Conservation (phyloP, 2,329 filamentous ascomycete genomes). For the Cyphellophora europaea region DNA sequence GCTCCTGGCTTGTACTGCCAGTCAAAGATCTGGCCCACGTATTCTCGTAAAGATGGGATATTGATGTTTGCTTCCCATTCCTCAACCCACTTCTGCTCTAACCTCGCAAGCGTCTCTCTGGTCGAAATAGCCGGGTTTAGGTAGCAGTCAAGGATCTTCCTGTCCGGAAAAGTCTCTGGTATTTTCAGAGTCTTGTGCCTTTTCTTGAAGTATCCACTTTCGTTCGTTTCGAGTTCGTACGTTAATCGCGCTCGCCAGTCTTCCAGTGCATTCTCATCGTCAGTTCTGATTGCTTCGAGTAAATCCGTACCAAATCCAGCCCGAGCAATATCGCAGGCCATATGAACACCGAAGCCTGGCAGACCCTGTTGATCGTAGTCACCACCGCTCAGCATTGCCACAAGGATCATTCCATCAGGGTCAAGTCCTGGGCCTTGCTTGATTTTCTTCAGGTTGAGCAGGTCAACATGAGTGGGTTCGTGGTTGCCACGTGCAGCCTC, state of each 20-base stretch:
- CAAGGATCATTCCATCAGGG: constrained; percentile 81
- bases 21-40: constrained; percentile 71
- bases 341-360: constrained; percentile 74
- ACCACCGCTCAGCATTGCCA: constrained; percentile 89
- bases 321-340: constrained; percentile 80
- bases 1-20: constrained; percentile 75
- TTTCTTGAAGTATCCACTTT: constrained; percentile 67
- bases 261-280: constrained; percentile 16
- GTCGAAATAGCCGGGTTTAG: constrained; percentile 76
- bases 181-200: constrained; percentile 67
- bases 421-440: constrained; percentile 57
- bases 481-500: constrained; percentile 57
- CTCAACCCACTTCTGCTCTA: constrained; percentile 48
- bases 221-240: constrained; percentile 73
- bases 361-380: constrained; percentile 89
- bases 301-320: constrained; percentile 67
- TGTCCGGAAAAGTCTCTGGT: constrained; percentile 71
- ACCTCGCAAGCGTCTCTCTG: constrained; percentile 43
- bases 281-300: constrained; percentile 20
- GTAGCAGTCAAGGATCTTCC: constrained; percentile 75
- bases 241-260: constrained; percentile 64
- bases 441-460: constrained; percentile 60
- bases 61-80: constrained; percentile 44
- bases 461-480: constrained; percentile 71
- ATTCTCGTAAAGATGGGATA: constrained; percentile 58